Base-by-base conservation (phyloP, 148 eudicot species). In the Talinum fruticosum region DNA sequence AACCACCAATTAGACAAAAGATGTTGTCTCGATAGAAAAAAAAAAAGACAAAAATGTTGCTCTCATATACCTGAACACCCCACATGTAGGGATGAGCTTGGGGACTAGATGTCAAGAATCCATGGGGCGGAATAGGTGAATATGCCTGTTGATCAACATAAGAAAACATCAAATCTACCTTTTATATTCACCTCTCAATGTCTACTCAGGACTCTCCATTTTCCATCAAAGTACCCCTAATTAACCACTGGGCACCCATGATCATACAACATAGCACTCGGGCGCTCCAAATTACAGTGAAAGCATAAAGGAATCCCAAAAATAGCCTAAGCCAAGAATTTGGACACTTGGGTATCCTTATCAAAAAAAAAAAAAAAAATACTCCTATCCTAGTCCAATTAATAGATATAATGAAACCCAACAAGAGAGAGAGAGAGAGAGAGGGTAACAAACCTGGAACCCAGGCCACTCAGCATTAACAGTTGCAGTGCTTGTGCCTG, bases 41-140 rank as follows among this genome's bases (percentile, higher is more conserved):
- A n/a, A n/a, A n/a, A n/a, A n/a, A n/a, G n/a, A n/a, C n/a, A n/a
- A n/a, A n/a, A n/a, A n/a, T 64, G 41, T 28, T 13, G 36, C 47
- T 32, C 30, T 28, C 19, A 26, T 33, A 65, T 88, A 93, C 99
- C 98, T 96, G 99, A 83, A 96, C 97, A 83, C 99, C 97, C 99
- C 99, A 96, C 99, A 96, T 91, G 66, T 96, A 96, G 74, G 99
- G 98, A 78, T 91, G 99, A 41, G 93, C 89, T 89, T 96, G 99
- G 62, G 99, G 96, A 77, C 87, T 91, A 10, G 98, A 89, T 45
- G 98, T 96, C 87, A 93, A 37, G 86, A 75, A 91, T 28, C 96
- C 98, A 83, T 82, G 98, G 29, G 99, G 95, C 71, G 97, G 98
- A 82, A 96, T 86, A 26, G 97, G 97, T 85, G 99, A 89, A 89